Evolutionary conservation across 2,329 filamentous ascomycete species (phyloP).

Genomic region (Colletotrichum orbiculare): DNA sequence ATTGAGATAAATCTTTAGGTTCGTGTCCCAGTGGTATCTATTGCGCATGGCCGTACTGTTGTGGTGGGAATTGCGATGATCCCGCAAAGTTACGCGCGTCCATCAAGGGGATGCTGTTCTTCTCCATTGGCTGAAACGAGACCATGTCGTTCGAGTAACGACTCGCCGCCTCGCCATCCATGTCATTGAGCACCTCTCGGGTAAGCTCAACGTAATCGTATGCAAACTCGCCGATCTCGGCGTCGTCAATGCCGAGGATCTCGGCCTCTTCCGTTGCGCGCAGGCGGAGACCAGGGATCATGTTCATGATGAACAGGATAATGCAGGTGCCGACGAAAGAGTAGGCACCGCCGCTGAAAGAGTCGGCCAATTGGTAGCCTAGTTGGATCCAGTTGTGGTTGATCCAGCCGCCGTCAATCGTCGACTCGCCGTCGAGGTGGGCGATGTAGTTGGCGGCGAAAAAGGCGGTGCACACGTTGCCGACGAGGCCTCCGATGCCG

Average conservation of each 20-base stretch:
- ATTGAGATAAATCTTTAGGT: background rate
- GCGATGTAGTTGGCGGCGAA: conserved; percentile 90
- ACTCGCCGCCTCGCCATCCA: conserved; percentile 56
- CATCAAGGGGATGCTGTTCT: conserved; percentile 61
- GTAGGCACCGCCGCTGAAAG: conserved; percentile 78
- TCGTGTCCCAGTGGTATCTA: background rate
- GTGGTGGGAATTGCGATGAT: conserved; percentile 45
- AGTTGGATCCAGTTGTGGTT: conserved; percentile 87
- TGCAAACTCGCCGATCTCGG: conserved; percentile 93
- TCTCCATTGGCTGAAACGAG: conserved; percentile 57
- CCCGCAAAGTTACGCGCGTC: conserved; percentile 55
- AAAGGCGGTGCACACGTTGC: conserved; percentile 82
- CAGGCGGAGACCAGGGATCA: conserved; percentile 80
- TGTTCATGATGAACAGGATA: conserved; percentile 84
- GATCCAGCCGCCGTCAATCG: conserved; percentile 82
- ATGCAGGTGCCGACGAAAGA: conserved; percentile 82
- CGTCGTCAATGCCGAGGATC: conserved; percentile 86
- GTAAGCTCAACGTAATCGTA: conserved; percentile 92
- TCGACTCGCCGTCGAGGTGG: conserved; percentile 76
- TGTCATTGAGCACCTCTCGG: conserved; percentile 63
- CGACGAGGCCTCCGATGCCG: conserved; percentile 80
- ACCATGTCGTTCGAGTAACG: conserved; percentile 55
- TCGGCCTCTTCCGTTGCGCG: conserved; percentile 82
- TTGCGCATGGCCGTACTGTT: conserved; percentile 36
- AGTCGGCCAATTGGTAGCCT: conserved; percentile 86